Base-by-base conservation (phyloP, 352 stramenopile genomes). In the Globisporangium recalcitrans region DNA sequence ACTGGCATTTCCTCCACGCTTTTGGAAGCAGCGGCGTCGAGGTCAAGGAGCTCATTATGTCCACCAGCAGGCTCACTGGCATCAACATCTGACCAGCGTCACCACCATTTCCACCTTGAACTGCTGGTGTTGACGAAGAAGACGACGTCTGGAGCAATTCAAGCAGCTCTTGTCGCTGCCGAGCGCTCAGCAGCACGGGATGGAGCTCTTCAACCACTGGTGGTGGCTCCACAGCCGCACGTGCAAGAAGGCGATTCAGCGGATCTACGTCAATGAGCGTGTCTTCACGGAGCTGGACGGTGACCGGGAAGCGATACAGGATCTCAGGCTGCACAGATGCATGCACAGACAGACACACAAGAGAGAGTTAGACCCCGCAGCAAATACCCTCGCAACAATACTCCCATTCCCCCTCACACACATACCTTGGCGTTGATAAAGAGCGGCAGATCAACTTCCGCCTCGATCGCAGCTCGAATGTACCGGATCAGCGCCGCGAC, bases 401-500 rank as follows among this genome's bases (percentile, higher is more conserved):
- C n/a, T 11, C 11, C 26, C 49, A 56, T 26, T 52, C 52, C 7
- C 6, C n/a, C n/a, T n/a, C n/a, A n/a, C n/a, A n/a, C n/a, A n/a
- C 73, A 13, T 76, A 90, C 84, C 60, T 80, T 74, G 52, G 76
- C 44, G 67, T 90, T 62, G 60, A 94, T 74, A 34, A 80, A 80
- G 40, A 67, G 74, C 3, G 82, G 79, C 49, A 94, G 70, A 38
- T 75, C 68, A n/a, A 71, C 70, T 71, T 91, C 80, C 47, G 56
- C 55, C 60, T 92, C 82, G 52, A 94, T 86, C 0, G 71, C 63
- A 0, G 42, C 8, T 4, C 78, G 85, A 16, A 91, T 69, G 40
- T 82, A 70, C 36, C 70, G 55, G 16, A 91, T 42, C n/a, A 91
- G 57, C 24, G 65, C 65, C n/a, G 72, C 76, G 0, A 81, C 64